These are phyloP conservation scores for Aspergillus kassunensis DNA, from an alignment of 495 filamentous ascomycete species.

Conservation along the genomic window DNA sequence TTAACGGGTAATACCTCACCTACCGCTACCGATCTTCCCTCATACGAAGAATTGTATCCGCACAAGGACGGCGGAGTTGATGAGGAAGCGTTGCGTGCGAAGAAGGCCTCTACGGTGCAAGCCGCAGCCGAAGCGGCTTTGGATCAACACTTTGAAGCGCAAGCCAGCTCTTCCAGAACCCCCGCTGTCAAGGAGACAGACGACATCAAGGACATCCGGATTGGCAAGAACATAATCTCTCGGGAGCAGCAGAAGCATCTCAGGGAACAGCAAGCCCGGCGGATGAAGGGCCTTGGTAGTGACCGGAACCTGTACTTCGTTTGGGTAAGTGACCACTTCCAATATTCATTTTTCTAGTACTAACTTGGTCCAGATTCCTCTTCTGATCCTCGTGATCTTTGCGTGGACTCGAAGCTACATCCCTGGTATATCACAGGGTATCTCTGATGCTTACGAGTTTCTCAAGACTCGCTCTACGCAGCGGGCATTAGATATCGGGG, in stretches of 20 bases:
- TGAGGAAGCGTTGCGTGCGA: conserved; percentile 47
- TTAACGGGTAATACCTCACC: conserved; percentile 48
- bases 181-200: conserved; percentile 35
- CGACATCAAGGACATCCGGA: conserved; percentile 42
- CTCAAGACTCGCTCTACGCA: conserved; percentile 41
- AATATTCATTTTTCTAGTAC: conserved; percentile 2
- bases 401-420: conserved; percentile 61
- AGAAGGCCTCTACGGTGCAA: conserved; percentile 56
- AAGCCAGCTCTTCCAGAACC: conserved; percentile 47
- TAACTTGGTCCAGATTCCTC: conserved; percentile 32
- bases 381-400: conserved; percentile 59
- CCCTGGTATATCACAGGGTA: conserved; percentile 48
- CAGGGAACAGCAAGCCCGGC: conserved; percentile 64
- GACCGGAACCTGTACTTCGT: conserved; percentile 81
- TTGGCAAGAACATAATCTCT: conserved; percentile 50
- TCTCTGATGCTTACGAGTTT: conserved; percentile 44
- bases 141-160: conserved; percentile 61
- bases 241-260: conserved; percentile 72
- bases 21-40: conserved; percentile 54
- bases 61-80: conserved; percentile 37
- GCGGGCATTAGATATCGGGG: conserved; percentile 36
- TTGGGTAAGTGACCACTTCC: conserved; percentile 59
- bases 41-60: conserved; percentile 80
- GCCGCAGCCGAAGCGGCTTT: conserved; percentile 63
- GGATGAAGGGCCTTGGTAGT: conserved; percentile 67